Percentiles rank a stretch among this genome's conserved stretches.
Evolutionary conservation across 2,329 filamentous ascomycete species (phyloP).

Genomic region (Trichoderma endophyticum): DNA sequence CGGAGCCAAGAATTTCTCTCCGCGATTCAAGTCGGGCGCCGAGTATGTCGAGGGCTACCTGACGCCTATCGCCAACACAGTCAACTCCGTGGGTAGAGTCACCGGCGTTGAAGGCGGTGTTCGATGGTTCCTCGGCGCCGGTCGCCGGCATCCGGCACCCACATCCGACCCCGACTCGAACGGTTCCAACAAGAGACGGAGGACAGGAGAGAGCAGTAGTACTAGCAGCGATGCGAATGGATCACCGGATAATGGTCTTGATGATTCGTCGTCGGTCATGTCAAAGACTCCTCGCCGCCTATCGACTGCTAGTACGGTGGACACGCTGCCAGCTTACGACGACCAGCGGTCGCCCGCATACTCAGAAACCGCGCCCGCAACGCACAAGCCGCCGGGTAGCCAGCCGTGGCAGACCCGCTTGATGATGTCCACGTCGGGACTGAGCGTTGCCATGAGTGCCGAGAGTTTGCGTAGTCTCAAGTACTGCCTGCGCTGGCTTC

Average conservation of each 20-base stretch:
- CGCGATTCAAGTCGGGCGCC: constrained; percentile 81
- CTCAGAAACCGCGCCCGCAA: constrained; percentile 52
- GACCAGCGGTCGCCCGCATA: constrained; percentile 73
- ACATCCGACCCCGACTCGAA: constrained; percentile 46
- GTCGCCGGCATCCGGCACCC: constrained; percentile 46
- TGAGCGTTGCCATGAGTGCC: constrained; percentile 88
- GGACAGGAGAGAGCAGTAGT: constrained; percentile 44
- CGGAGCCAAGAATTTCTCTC: constrained; percentile 84
- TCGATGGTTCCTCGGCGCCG: constrained; percentile 72
- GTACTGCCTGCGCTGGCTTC: constrained; percentile 77
- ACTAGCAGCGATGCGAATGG: constrained; percentile 25
- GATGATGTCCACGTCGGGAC: constrained; percentile 84
- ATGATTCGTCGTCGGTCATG: constrained; percentile 28
- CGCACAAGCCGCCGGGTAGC: constrained; percentile 31
- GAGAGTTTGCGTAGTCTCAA: constrained; percentile 80
- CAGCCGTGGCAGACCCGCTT: constrained; percentile 75
- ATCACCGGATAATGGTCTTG: constrained; percentile 16
- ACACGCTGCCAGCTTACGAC: constrained; percentile 81
- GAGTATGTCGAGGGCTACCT: constrained; percentile 89
- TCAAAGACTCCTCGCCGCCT: constrained; percentile 46
- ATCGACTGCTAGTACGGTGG: constrained; percentile 65
- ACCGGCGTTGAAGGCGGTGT: constrained; percentile 87
- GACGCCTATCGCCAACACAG: constrained; percentile 80
- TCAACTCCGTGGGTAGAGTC: constrained; percentile 75
- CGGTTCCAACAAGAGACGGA: constrained; percentile 53